A percentile compares a stretch with the other conserved stretches of the same genome.
Evolutionary conservation across 305 asterid species (phyloP).

Genomic region (Fraxinus platypoda): DNA sequence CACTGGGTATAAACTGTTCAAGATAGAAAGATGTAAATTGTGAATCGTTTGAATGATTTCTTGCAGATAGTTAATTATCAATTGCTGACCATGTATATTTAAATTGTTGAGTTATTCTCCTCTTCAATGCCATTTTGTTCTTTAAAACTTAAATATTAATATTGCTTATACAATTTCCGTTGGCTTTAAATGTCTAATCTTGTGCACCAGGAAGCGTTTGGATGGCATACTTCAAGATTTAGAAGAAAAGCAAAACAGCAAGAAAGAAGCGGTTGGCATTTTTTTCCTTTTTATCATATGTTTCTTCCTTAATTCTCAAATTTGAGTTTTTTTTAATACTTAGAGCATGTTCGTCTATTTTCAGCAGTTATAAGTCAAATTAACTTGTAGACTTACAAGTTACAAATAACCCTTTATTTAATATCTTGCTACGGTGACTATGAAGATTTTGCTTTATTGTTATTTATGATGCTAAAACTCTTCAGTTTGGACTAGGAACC

Average conservation of each 20-base stretch:
- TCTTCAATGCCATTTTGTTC: slow-evolving; percentile 13
- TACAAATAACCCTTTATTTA: background rate
- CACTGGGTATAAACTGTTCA: background rate
- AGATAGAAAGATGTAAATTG: background rate
- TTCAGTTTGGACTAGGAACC: background rate
- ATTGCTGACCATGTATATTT: background rate
- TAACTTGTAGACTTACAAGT: background rate
- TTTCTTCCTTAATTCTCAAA: background rate
- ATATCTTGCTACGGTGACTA: background rate
- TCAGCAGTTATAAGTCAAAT: background rate
- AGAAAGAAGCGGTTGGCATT: slow-evolving; percentile 81
- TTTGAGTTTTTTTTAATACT: background rate
- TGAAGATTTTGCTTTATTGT: background rate
- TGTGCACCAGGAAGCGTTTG: slow-evolving; percentile 70
- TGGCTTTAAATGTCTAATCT: slow-evolving; percentile 13
- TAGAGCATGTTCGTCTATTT: background rate
- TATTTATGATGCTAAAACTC: background rate
- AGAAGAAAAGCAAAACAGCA: slow-evolving; percentile 89
- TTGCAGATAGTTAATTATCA: background rate
- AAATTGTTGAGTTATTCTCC: background rate
- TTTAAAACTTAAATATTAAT: slow-evolving; percentile 8
- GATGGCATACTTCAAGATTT: slow-evolving; percentile 84
- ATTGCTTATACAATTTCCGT: background rate
- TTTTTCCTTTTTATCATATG: slow-evolving; percentile 8
- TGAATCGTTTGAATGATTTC: slow-evolving; percentile 1